Base-by-base conservation (phyloP, 1,284 basidiomycete species). In the Apiotrichum veenhuisii region DNA sequence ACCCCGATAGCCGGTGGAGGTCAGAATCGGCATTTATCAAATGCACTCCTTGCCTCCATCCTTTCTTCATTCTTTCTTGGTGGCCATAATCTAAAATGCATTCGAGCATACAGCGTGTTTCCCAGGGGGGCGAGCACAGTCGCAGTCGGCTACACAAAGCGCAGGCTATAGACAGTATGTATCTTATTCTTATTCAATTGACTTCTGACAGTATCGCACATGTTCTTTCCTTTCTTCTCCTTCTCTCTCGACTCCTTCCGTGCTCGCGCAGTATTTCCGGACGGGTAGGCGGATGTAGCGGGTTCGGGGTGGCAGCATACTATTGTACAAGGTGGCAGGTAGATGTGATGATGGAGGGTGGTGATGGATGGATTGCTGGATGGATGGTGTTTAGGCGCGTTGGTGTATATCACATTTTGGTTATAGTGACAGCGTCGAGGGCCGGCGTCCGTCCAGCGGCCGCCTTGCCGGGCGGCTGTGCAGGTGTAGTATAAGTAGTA, bases 41-140 rank as follows among this genome's bases (percentile, higher is more conserved):
- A 34, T 14, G 33, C 14, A 8, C 8, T 34, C 36, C 17, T 17
- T 7, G n/a, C n/a, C 37, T 18, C 40, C 40, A 41, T 17, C 4
- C 22, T 37, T 12, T 17, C 5, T 9, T 15, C 8, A 23, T 20
- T 27, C n/a, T n/a, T 27, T n/a, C 22, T 20, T 7, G 22, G n/a
- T 42, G 3, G 41, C 41, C 41, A 14, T 42, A n/a, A 46, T 46
- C 30, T 46, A 46, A 33, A 20, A 38, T 49, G 47, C 47, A 49
- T 49, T n/a, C 22, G 17, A 23, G 47, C 47, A 49, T 49, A 49
- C 47, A 49, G 34, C 34, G 47, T n/a, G 44, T 45, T 30, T 27
- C 14, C 11, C 40, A 20, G 18, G n/a, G 10, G n/a, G 42, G 42
- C 42, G 23, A 34, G 33, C 34, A 38, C 36, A 26, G 22, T 20